Percentiles rank a stretch among this genome's conserved stretches.
Conservation (phyloP, 768 basidiomycete genomes). For the Botryobasidium botryosum region DNA sequence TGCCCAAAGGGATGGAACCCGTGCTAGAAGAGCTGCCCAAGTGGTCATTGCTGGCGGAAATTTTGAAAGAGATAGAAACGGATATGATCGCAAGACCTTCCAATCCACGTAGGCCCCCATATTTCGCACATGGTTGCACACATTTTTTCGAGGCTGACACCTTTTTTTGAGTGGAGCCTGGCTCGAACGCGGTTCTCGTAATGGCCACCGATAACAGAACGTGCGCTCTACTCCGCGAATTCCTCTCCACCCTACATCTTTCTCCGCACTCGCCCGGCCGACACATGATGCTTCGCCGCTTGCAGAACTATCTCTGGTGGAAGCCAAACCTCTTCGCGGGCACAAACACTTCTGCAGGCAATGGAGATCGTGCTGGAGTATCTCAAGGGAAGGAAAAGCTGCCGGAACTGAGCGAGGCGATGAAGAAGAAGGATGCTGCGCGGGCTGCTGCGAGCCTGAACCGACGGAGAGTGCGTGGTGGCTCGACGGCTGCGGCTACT, state of each 20-base stretch:
- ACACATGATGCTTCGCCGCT: constrained; percentile 61
- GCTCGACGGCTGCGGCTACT: constrained; percentile 24
- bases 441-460: constrained; percentile 30
- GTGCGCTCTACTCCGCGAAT: constrained; percentile 59
- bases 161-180: constrained; percentile 23
- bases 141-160: not conserved
- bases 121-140: constrained; percentile 3
- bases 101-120: constrained; percentile 11
- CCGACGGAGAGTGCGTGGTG: constrained; percentile 62
- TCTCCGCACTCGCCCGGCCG: constrained; percentile 44
- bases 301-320: constrained; percentile 66
- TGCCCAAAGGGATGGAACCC: constrained; percentile 65
- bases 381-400: constrained; percentile 12
- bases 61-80: constrained; percentile 79
- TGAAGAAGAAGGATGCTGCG: constrained; percentile 60
- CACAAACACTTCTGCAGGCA: not conserved
- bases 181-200: constrained; percentile 62
- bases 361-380: constrained; percentile 13
- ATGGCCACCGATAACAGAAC: constrained; percentile 76
- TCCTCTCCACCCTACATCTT: constrained; percentile 40
- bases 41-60: constrained; percentile 73
- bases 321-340: constrained; percentile 32
- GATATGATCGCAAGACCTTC: constrained; percentile 32
- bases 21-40: constrained; percentile 90
- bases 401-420: constrained; percentile 42